Evolutionary conservation across 805 yeast genomes (phyloP).

Genomic region (Cyberlindnera mycetangii): DNA sequence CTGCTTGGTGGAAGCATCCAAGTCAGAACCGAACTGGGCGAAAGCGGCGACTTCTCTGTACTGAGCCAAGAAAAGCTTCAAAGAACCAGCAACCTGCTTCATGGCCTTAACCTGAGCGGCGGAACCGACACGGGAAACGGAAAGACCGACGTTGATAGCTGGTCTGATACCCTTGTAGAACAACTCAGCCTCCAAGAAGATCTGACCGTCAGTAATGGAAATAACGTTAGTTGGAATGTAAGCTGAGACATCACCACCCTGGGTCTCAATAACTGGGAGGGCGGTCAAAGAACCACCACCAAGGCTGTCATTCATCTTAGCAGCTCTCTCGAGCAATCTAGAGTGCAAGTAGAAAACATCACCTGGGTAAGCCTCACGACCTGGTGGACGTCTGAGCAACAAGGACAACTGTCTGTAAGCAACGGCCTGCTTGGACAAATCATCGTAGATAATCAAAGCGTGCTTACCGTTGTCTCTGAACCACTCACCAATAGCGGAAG

Average conservation of each 20-base stretch:
- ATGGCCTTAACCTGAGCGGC: slow-evolving; percentile 99
- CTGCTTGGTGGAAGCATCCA: slow-evolving; percentile 99
- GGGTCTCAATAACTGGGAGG: slow-evolving; percentile 95
- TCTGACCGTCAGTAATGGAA: slow-evolving; percentile 97
- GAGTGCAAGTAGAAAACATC: slow-evolving; percentile 38
- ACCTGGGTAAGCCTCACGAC: slow-evolving; percentile 29
- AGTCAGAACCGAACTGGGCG: slow-evolving; percentile 99
- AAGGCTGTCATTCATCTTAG: slow-evolving; percentile 85
- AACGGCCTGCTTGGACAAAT: slow-evolving; percentile 98
- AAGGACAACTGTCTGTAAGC: slow-evolving; percentile 99
- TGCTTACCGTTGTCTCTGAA: slow-evolving; percentile 99
- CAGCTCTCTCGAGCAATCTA: slow-evolving; percentile 95
- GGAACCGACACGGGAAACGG: slow-evolving; percentile 99
- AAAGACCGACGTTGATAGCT: slow-evolving; percentile 99
- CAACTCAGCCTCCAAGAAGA: slow-evolving; percentile 98
- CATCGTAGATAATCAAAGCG: slow-evolving; percentile 95
- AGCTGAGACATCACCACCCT: slow-evolving; percentile 99
- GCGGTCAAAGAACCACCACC: slow-evolving; percentile 97
- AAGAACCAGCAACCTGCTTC: slow-evolving; percentile 99
- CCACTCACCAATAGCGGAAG: slow-evolving; percentile 99
- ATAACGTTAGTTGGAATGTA: slow-evolving; percentile 97
- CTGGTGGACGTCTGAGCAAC: slow-evolving; percentile 60
- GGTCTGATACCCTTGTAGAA: slow-evolving; percentile 99
- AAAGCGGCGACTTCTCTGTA: slow-evolving; percentile 99
- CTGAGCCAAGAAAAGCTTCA: slow-evolving; percentile 99